These are phyloP conservation scores for Cystoisospora suis DNA, from an alignment of 169 alveolate genomes.

Conservation along the genomic window DNA sequence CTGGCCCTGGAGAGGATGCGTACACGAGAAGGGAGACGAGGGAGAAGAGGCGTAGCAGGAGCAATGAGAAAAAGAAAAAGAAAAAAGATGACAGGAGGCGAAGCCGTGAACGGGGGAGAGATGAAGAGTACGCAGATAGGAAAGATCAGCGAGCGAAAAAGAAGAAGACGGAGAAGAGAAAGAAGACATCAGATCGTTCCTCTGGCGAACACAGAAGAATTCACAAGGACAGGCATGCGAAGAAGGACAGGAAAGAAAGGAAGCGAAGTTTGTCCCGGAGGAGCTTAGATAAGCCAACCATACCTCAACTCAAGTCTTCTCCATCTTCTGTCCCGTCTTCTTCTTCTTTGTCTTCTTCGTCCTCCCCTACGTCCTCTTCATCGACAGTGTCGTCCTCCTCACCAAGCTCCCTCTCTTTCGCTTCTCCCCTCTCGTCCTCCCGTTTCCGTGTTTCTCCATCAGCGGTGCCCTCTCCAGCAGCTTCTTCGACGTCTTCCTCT, in stretches of 20 bases:
- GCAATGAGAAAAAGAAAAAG: background rate
- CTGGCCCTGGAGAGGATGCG: background rate
- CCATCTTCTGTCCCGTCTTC: background rate
- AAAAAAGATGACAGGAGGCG: background rate
- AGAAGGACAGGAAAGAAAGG: no score
- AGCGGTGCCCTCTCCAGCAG: background rate
- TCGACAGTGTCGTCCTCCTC: no score
- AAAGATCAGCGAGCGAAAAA: background rate
- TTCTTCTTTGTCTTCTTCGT: background rate
- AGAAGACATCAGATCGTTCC: no score
- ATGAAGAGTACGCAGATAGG: background rate
- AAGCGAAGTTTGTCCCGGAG: background rate
- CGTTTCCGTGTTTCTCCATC: no score
- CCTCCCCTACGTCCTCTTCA: background rate
- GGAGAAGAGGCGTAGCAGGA: background rate
- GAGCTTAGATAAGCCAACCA: background rate
- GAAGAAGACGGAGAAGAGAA: background rate
- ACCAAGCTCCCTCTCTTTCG: background rate
- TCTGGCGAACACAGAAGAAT: no score
- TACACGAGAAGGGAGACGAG: background rate
- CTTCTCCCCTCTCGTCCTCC: background rate
- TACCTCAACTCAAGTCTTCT: background rate
- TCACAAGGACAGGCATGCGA: no score
- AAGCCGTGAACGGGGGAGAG: background rate
- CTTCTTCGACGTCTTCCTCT: background rate